Conservation (phyloP, 306 rosid genomes). For the Medicago truncatula region MtrunA17r5.0-ANR NC_053049.1:14258001-14258500, state of each 20-base stretch:
- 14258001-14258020: constrained; percentile 27
- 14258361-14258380: constrained; percentile 21
- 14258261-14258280: constrained; percentile 4
- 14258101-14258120: constrained; percentile 87
- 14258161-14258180: constrained; percentile 93
- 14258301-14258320: constrained; percentile 62
- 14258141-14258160: constrained; percentile 84
- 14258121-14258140: constrained; percentile 88
- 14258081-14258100: constrained; percentile 82
- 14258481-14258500: constrained; percentile 85
- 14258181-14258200: constrained; percentile 97
- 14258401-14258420: constrained; percentile 19
- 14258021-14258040: constrained; percentile 26
- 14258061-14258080: constrained; percentile 25
- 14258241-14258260: constrained; percentile 13
- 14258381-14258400: background rate
- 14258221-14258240: constrained; percentile 22
- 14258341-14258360: constrained; percentile 26
- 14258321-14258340: constrained; percentile 43
- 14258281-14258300: constrained; percentile 98
- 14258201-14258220: constrained; percentile 46
- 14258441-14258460: background rate
- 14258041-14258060: constrained; percentile 12
- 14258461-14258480: constrained; percentile 82
- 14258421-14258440: constrained; percentile 4